These are phyloP conservation scores for Pestalotiopsis sp. DNA, from an alignment of 2,329 filamentous ascomycete species.

Conservation along the genomic window DNA sequence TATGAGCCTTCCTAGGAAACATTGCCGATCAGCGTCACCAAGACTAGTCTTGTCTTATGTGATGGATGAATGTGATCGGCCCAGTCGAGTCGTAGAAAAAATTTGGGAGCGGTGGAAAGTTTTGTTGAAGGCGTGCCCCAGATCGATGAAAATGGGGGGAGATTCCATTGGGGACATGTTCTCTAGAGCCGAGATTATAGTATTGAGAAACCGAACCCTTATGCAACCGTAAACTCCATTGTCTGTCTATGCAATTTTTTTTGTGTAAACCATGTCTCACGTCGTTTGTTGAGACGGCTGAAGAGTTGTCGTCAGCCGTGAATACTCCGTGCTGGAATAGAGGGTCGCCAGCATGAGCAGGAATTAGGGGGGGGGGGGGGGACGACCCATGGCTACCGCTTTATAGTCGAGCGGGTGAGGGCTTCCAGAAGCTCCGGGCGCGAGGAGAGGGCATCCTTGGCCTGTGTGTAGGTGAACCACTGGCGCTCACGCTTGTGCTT, in stretches of 20 bases:
- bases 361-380: constrained; percentile 20
- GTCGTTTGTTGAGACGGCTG: neutral
- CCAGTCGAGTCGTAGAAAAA: neutral
- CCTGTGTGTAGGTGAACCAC: constrained; percentile 86
- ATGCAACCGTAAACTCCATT: constrained; percentile 26
- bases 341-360: constrained; percentile 7
- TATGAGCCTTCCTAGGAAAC: neutral
- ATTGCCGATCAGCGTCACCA: neutral
- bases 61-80: neutral
- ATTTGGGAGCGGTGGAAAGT: neutral
- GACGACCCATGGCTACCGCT: constrained; percentile 36
- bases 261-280: constrained; percentile 11
- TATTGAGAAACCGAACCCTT: constrained; percentile 19
- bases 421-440: constrained; percentile 89
- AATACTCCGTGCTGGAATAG: neutral
- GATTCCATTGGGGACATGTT: neutral
- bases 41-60: neutral
- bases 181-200: constrained; percentile 14
- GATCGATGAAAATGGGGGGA: neutral
- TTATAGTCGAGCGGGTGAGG: constrained; percentile 76
- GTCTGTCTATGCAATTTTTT: constrained; percentile 31
- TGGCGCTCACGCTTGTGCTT: constrained; percentile 84
- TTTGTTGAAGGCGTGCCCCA: neutral
- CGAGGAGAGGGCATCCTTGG: constrained; percentile 72
- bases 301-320: constrained; percentile 9